Base-by-base conservation (phyloP, 2,329 filamentous ascomycete genomes). In the Talaromyces pinophilus region DNA sequence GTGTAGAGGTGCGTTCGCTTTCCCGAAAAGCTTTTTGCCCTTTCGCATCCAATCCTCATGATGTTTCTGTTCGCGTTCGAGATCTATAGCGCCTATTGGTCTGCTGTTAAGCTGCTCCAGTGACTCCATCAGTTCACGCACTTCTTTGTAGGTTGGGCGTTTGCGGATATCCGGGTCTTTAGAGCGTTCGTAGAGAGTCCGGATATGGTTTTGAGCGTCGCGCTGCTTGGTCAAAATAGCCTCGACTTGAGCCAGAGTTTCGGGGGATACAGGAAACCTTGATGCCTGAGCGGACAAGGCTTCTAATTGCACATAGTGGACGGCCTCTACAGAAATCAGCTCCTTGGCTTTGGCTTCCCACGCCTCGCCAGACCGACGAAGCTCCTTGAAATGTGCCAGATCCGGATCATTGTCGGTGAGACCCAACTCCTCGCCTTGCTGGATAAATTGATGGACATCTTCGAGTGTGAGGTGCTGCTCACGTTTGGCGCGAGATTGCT, bases 31-130 rank as follows among this genome's bases (percentile, higher is more conserved):
- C 77, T 97, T 97, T 81, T 99, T 99, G 61, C 95, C 95, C 73
- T 92, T 92, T 38, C 95, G 87, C 94, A 99, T 99, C 95, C 95
- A 99, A 77, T 99, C 95, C 76, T 99, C 95, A 71, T 98, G 95
- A 7, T 92, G 88, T 75, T 95, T 96, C 70, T 95, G 91, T 77
- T 98, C 93, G 70, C 92, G 93, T 75, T 99, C 95, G 4, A 99
- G 86, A 73, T 99, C 95, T 40, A 96, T 86, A 0, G 94, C 96
- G 1, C 95, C 95, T 48, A 87, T 87, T 0, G 95, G 95, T 75
- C 97, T 97, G 69, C 92, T 96, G 72, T 97, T 96, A 10, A 98
- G 85, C 63, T 95, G 92, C 66, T 92, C 91, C 13, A 99, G 81
- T 68, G 90, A 90, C 73, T 93, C 92, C 82, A 95, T 92, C 10